Base-by-base conservation (phyloP, 768 basidiomycete species). In the Lentinus brumalis region DNA sequence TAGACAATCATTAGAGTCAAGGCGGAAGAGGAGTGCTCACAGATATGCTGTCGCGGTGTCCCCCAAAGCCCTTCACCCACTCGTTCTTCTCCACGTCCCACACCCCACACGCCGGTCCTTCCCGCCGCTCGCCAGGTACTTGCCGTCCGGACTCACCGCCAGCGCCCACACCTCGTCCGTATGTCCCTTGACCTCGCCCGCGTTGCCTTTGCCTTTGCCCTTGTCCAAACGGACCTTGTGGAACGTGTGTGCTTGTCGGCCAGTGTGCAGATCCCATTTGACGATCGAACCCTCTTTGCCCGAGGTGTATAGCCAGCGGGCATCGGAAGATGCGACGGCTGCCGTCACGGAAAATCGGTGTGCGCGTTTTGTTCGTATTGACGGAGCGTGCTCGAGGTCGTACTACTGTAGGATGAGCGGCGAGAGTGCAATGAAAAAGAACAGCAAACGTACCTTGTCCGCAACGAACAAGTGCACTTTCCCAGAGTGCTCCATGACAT, bases 251-350 rank as follows among this genome's bases (percentile, higher is more conserved):
- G 83, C 65, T 65, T 83, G 85, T 71, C 83, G 81, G 9, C 91
- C 91, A 0, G 83, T 83, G 10, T 70, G 72, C 30, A 96, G 77
- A 69, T 92, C 85, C 90, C 92, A 94, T 73, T 94, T 92, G 56
- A 89, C 82, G 70, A 99, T 92, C 12, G 83, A 79, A 1, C 96
- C 97, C 68, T 96, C 94, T 71, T 99, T 99, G 9, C 91, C 90
- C 0, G 94, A 78, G 0, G 94, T 94, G 73, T 88, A 98, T n/a
- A 98, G 82, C 69, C 83, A 84, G 56, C 79, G 80, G 14, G 82
- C 86, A 30, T 90, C 86, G 52, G 88, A 83, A 1, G 92, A 88
- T 2, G 88, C 85, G 26, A 89, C 83, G 3, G 95, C 91, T 31
- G 87, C 86, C 1, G 97, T 96, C 11, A 94, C 83, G 8, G 92